Evolutionary conservation across 768 basidiomycete genomes (phyloP).

Genomic region (Multifurca ochricompacta): DNA sequence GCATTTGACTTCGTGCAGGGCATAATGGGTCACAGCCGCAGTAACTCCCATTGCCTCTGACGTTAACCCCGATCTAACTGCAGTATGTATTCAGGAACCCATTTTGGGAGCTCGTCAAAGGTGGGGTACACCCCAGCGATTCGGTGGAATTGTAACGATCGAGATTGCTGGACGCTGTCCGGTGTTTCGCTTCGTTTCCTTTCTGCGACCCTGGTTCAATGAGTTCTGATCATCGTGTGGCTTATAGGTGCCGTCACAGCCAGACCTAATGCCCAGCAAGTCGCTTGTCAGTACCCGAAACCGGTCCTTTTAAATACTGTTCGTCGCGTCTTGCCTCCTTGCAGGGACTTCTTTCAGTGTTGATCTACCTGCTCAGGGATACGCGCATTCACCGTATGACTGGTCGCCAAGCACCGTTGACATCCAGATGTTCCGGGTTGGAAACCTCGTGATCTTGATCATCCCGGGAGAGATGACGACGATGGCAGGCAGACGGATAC

Average conservation of each 20-base stretch:
- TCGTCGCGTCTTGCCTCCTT: constrained; percentile 22
- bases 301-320: constrained; percentile 73
- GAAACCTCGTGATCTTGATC: constrained; percentile 67
- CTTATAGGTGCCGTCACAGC: constrained; percentile 53
- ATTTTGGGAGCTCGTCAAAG: constrained; percentile 76
- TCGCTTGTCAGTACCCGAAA: constrained; percentile 68
- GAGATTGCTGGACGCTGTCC: not conserved
- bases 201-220: not conserved
- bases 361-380: constrained; percentile 39
- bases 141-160: not conserved
- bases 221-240: not conserved
- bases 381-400: constrained; percentile 56
- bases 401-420: constrained; percentile 72
- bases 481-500: constrained; percentile 70
- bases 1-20: constrained; percentile 75
- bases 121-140: constrained; percentile 23
- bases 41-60: constrained; percentile 27
- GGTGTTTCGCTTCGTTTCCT: not conserved
- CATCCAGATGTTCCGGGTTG: constrained; percentile 69
- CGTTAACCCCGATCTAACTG: constrained; percentile 7
- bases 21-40: constrained; percentile 50
- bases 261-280: constrained; percentile 49
- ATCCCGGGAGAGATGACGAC: constrained; percentile 78
- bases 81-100: constrained; percentile 45
- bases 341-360: constrained; percentile 10